Evolutionary conservation across 2,329 filamentous ascomycete species (phyloP), one percentile per base, ranked within the genome.

Genomic region (Didymella arachidicola): DNA sequence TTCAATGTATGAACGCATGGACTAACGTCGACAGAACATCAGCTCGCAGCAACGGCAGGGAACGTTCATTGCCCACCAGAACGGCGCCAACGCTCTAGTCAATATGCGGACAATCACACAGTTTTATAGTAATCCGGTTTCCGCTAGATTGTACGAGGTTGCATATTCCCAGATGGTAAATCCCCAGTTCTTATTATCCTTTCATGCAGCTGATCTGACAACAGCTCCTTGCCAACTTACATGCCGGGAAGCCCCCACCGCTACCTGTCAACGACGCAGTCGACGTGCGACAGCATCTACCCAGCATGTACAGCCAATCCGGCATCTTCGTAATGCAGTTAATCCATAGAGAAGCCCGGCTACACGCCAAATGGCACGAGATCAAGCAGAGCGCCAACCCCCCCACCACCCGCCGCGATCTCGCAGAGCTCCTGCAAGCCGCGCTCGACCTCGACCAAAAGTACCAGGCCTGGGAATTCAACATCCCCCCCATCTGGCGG

Each of bases 351-450:
- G 66, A 63, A 50, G 65, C 67, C 6, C 53, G 62, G 7, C 48
- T 73, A 18, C 70, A 74, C 44, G 65, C 71, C 4, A 61, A 44
- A 49, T 74, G 72, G 72, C 66, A 68, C 26, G 65, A 70, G 22
- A 48, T 63, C 32, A 74, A 73, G 51, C 61, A 61, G 14, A 65
- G 51, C 8, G 25, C 56, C 2, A 47, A 44, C 4, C 64, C 61
- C 18, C 70, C 71, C 1, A 56, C 55, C 0, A 68, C 26, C 7
- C 67, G 71, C 2, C 32, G 53, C 27, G 66, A 66, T 11, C 56
- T 74, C 12, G 59, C 61, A 12, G 64, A 65, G 7, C 52, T 73
- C 1, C 32, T 73, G 7, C 64, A 69, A 48, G 55, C 59, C 8
- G 65, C 65, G 2, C 61, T 74, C 7, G 65, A 72, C 25, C 55